Evolutionary conservation across 2,329 filamentous ascomycete species (phyloP).

Genomic region (Dothistroma septosporum): DNA sequence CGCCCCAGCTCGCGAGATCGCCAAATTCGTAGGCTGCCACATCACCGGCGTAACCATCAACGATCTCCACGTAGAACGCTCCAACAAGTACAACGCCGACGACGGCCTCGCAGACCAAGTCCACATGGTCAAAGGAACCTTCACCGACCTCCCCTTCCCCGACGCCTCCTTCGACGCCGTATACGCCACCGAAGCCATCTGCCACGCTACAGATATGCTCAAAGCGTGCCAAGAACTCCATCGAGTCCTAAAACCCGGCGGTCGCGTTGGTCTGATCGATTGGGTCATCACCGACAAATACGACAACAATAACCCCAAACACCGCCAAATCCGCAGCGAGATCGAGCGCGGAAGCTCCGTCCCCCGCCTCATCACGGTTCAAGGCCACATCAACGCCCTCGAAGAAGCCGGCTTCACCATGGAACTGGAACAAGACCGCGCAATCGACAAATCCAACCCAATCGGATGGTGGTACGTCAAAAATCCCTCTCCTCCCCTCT

Average conservation of each 20-base stretch:
- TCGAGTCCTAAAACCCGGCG: conserved; percentile 33
- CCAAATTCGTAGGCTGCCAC: conserved; percentile 27
- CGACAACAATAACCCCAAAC: conserved; percentile 23
- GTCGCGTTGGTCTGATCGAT: conserved; percentile 28
- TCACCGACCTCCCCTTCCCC: conserved; percentile 27
- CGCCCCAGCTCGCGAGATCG: conserved; percentile 31
- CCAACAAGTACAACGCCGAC: conserved; percentile 63
- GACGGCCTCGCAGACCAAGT: conserved; percentile 73
- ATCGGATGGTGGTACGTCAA: conserved; percentile 24
- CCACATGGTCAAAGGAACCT: conserved; percentile 70
- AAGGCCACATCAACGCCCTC: conserved; percentile 23
- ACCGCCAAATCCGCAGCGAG: conserved; percentile 26
- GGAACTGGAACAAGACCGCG: conserved; percentile 29
- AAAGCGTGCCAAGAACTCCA: conserved; percentile 28
- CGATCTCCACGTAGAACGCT: conserved; percentile 29
- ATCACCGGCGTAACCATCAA: conserved; percentile 33
- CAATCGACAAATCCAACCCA: conserved; percentile 13
- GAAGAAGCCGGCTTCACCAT: conserved; percentile 27
- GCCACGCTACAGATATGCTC: conserved; percentile 28
- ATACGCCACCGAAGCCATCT: conserved; percentile 33
- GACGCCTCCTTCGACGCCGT: conserved; percentile 30
- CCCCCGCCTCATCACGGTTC: conserved; percentile 24
- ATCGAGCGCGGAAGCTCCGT: conserved; percentile 33
- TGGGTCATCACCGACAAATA: conserved; percentile 33
- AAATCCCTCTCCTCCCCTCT: background rate